Percentiles rank a stretch among this genome's conserved stretches.
These are phyloP conservation scores for Hypoxylon crocopeplum DNA, from an alignment of 495 filamentous ascomycete species.

Conservation along the genomic window DNA sequence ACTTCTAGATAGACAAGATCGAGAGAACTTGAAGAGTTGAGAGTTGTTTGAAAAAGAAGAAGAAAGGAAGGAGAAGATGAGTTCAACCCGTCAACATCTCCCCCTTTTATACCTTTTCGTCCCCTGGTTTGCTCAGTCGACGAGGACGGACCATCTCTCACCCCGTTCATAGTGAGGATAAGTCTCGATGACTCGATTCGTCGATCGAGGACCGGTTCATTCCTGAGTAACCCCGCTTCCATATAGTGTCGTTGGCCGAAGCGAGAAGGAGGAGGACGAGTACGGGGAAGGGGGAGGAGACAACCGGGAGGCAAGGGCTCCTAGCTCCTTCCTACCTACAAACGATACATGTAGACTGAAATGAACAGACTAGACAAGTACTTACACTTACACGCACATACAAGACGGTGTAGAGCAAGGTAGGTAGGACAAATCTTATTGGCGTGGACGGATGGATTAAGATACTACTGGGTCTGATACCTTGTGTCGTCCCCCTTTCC, in stretches of 20 bases:
- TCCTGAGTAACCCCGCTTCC: conserved; percentile 53
- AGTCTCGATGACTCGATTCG: conserved; percentile 56
- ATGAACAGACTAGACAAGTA: not conserved
- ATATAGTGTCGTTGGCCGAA: conserved; percentile 39
- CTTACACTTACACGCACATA: not conserved
- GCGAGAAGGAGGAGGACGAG: conserved; percentile 42
- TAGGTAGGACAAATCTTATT: conserved; percentile 17
- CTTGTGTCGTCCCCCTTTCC: conserved; percentile 12
- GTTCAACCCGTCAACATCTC: conserved; percentile 35
- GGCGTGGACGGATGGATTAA: conserved; percentile 14
- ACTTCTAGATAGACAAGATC: conserved; percentile 17
- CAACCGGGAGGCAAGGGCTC: conserved; percentile 40
- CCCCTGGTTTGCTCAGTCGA: conserved; percentile 42
- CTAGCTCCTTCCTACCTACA: conserved; percentile 3
- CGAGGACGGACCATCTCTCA: conserved; percentile 39
- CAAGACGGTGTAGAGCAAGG: conserved; percentile 10
- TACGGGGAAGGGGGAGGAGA: conserved; percentile 37
- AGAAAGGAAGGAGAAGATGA: conserved; percentile 35
- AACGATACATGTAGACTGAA: not conserved
- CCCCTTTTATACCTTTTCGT: conserved; percentile 38
- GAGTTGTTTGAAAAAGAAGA: conserved; percentile 25
- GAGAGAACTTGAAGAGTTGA: conserved; percentile 22
- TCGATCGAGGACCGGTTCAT: conserved; percentile 39
- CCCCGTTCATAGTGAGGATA: conserved; percentile 49
- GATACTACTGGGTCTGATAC: conserved; percentile 22